Evolutionary conservation across 2,329 filamentous ascomycete species (phyloP).

Genomic region (Ceratocystis cubensis): DNA sequence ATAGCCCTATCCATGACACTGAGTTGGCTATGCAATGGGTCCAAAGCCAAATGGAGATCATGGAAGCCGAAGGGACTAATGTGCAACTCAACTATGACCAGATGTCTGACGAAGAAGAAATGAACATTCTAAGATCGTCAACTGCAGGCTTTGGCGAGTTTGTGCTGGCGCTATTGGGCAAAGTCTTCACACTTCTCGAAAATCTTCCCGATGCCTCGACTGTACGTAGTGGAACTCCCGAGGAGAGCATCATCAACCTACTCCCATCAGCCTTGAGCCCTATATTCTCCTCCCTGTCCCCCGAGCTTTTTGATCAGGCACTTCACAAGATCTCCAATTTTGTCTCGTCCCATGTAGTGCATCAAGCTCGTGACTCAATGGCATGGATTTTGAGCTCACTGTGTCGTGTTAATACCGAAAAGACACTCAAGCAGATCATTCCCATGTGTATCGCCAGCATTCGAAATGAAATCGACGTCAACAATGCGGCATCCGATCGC

Average conservation of each 20-base stretch:
- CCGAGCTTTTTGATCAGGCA: conserved; percentile 83
- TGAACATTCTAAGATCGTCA: conserved; percentile 78
- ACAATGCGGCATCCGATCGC: conserved; percentile 85
- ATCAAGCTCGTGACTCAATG: conserved; percentile 94
- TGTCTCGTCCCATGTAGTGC: conserved; percentile 84
- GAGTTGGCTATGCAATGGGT: conserved; percentile 84
- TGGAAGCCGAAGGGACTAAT: conserved; percentile 77
- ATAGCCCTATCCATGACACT: conserved; percentile 56
- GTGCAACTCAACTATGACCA: conserved; percentile 79
- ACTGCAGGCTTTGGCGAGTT: conserved; percentile 93
- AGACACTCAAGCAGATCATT: conserved; percentile 79
- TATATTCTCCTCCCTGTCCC: conserved; percentile 77
- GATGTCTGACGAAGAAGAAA: conserved; percentile 74
- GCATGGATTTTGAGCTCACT: conserved; percentile 95
- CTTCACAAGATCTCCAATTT: conserved; percentile 88
- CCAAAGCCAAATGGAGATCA: conserved; percentile 80
- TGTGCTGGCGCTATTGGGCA: conserved; percentile 74
- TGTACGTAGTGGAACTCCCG: conserved; percentile 78
- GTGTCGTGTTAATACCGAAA: conserved; percentile 90
- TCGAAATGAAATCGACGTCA: conserved; percentile 91
- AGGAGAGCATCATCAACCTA: conserved; percentile 95
- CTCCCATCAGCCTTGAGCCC: conserved; percentile 84
- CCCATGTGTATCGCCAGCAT: conserved; percentile 86
- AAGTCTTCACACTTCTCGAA: conserved; percentile 89
- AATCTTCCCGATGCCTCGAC: conserved; percentile 86